phyloP scores from a whole-genome alignment of 306 rosid genomes.

The Spatholobus suberectus region DNA sequence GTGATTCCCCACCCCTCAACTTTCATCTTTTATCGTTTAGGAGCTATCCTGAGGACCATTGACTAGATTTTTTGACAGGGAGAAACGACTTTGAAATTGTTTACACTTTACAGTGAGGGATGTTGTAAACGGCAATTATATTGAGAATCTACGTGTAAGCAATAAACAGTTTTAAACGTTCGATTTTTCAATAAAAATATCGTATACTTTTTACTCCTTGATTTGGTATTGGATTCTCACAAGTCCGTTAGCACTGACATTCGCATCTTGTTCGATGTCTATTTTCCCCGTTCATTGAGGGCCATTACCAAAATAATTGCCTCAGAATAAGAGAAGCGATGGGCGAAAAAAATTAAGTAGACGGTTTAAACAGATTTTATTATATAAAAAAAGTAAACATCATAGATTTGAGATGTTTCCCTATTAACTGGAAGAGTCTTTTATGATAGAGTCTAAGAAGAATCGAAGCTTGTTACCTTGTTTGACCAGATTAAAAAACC shows the following conservation, averaged over 20 bases:
- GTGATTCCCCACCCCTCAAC: not conserved
- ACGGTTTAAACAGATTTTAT: not conserved
- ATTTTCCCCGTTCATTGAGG: not conserved
- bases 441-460: too few relatives aligned
- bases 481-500: too few relatives aligned
- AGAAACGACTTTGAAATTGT: constrained; percentile 33
- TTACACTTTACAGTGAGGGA: not conserved
- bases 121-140: constrained; percentile 9
- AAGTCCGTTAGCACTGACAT: not conserved
- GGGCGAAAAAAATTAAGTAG: not conserved
- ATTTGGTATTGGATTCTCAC: not conserved
- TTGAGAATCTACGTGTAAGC: not conserved
- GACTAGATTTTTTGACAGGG: constrained; percentile 35
- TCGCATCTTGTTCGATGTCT: not conserved
- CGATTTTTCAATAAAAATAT: constrained; percentile 2
- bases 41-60: constrained; percentile 21
- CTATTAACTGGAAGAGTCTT: too few relatives aligned
- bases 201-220: not conserved
- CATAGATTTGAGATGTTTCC: not conserved
- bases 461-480: too few relatives aligned
- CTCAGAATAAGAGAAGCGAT: not conserved
- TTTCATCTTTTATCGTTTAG: constrained; percentile 28
- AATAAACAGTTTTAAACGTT: not conserved
- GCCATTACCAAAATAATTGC: not conserved
- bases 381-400: not conserved